Percentiles rank a stretch among this genome's conserved stretches.
Conservation (phyloP, 495 filamentous ascomycete species). For the Choiromyces venosus region DNA sequence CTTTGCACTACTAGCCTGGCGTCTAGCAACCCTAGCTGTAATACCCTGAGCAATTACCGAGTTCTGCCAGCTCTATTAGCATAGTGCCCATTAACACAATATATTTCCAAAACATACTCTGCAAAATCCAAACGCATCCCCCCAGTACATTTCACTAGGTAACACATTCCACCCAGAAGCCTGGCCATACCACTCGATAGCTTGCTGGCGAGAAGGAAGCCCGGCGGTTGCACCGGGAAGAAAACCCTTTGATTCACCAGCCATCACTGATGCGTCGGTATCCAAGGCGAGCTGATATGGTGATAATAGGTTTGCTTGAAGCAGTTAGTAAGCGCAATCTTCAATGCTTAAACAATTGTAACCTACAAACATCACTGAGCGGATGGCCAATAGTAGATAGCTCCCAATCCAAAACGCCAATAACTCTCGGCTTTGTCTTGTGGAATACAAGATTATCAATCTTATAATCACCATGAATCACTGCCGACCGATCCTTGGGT, state of each 20-base stretch:
- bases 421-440: slow-evolving; percentile 76
- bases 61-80: slow-evolving; percentile 46
- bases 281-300: slow-evolving; percentile 35
- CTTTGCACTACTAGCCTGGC: slow-evolving; percentile 84
- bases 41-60: slow-evolving; percentile 92
- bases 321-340: slow-evolving; percentile 2
- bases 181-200: slow-evolving; percentile 70
- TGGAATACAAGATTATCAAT: slow-evolving; percentile 97
- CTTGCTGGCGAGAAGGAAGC: slow-evolving; percentile 65
- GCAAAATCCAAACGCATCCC: slow-evolving; percentile 55
- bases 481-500: slow-evolving; percentile 67
- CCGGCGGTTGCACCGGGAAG: slow-evolving; percentile 59
- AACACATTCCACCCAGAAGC: slow-evolving; percentile 62
- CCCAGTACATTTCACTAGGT: slow-evolving; percentile 62
- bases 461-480: slow-evolving; percentile 96
- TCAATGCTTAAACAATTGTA: slow-evolving; percentile 49
- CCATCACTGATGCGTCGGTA: slow-evolving; percentile 33
- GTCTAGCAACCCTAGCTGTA: slow-evolving; percentile 70
- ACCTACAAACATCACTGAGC: slow-evolving; percentile 76
- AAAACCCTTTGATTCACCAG: slow-evolving; percentile 52
- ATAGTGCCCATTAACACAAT: not conserved
- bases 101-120: slow-evolving; percentile 32
- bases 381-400: slow-evolving; percentile 96
- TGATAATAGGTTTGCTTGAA: slow-evolving; percentile 31
- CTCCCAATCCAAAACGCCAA: slow-evolving; percentile 95